Evolutionary conservation across 2,329 filamentous ascomycete species (phyloP).

Genomic region (Paraphoma chrysanthemicola): DNA sequence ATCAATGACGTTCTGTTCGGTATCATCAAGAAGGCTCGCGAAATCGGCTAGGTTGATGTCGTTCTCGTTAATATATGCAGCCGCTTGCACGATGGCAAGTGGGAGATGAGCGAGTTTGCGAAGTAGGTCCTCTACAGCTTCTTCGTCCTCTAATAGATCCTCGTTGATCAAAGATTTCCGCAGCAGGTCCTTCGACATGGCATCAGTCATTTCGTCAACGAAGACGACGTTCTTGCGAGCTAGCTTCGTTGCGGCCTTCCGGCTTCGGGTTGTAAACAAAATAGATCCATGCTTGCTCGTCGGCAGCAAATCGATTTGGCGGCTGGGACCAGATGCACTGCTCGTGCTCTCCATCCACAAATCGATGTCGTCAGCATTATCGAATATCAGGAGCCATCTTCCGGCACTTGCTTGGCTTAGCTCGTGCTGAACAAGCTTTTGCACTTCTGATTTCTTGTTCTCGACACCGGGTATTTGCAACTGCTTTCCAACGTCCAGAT

Average conservation of each 20-base stretch:
- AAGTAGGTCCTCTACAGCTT: background rate
- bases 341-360: conserved; percentile 8
- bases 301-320: conserved; percentile 37
- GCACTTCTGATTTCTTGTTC: background rate
- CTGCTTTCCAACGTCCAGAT: background rate
- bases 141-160: conserved; percentile 29
- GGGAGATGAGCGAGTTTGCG: conserved; percentile 49
- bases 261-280: conserved; percentile 29
- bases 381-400: conserved; percentile 52
- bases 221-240: conserved; percentile 16
- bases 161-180: conserved; percentile 35
- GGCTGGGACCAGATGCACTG: background rate
- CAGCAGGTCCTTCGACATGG: background rate
- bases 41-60: conserved; percentile 40
- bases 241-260: conserved; percentile 5
- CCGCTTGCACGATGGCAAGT: conserved; percentile 26
- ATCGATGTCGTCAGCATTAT: conserved; percentile 52
- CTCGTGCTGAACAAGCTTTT: background rate
- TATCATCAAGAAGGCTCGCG: conserved; percentile 24
- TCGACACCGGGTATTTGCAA: background rate
- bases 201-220: conserved; percentile 6
- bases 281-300: conserved; percentile 32
- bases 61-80: conserved; percentile 46
- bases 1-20: conserved; percentile 37
- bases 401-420: background rate